phyloP scores from a whole-genome alignment of 164 flowering plant genomes.

The Amborella trichopoda region DNA sequence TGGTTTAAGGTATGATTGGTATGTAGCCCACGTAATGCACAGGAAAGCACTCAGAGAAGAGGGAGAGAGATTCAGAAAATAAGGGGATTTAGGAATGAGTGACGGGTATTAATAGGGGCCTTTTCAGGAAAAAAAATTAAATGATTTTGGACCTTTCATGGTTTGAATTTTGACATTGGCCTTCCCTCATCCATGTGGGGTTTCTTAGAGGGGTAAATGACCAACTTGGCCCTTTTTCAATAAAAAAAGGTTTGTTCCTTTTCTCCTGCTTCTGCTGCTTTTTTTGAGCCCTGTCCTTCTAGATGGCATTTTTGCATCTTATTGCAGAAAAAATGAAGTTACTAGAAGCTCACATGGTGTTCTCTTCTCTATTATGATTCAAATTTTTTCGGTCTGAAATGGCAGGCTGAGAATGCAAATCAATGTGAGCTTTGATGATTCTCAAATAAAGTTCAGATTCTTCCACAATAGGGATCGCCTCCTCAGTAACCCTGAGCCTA shows the following conservation, averaged over 20 bases:
- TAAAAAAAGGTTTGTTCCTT: constrained; percentile 31
- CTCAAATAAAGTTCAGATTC: constrained; percentile 35
- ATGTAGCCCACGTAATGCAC: too few species aligned
- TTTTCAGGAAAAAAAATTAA: too few species aligned
- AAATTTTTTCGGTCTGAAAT: constrained; percentile 7
- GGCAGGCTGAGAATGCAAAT: constrained; percentile 54
- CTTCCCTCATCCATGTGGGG: too few species aligned
- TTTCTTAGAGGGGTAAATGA: too few species aligned
- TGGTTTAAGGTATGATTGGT: too few species aligned
- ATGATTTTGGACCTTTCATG: too few species aligned
- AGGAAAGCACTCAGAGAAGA: too few species aligned
- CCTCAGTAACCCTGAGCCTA: constrained; percentile 3
- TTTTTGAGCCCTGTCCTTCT: constrained; percentile 53
- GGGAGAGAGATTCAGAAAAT: too few species aligned
- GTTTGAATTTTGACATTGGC: too few species aligned
- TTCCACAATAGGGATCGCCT: constrained; percentile 6
- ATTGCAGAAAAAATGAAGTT: constrained; percentile 73
- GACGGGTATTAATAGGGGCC: too few species aligned
- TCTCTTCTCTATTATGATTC: constrained; percentile 29
- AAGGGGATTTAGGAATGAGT: too few species aligned
- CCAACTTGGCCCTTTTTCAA: too few species aligned
- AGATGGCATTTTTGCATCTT: constrained; percentile 74
- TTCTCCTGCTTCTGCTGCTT: constrained; percentile 11
- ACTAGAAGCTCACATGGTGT: constrained; percentile 58
- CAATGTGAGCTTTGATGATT: constrained; percentile 85